These are phyloP conservation scores for Phialophora verrucosa DNA, from an alignment of 2,329 filamentous ascomycete genomes.

Conservation along the genomic window DNA sequence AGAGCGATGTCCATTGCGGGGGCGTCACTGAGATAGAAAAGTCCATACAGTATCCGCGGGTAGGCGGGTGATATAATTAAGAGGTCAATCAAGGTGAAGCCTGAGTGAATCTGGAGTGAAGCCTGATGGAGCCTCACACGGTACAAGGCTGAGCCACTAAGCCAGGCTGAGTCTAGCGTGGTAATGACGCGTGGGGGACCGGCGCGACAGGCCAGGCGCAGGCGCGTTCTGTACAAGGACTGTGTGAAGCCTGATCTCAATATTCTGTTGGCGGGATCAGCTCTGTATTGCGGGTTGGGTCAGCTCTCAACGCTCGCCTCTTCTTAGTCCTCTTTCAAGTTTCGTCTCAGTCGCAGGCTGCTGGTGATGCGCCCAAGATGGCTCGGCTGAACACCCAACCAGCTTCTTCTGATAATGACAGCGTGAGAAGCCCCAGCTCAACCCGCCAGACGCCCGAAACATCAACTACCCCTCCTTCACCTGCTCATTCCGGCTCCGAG, in stretches of 20 bases:
- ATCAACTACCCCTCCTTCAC: constrained; percentile 36
- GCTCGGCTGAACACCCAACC: constrained; percentile 33
- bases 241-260: background rate
- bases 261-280: background rate
- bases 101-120: background rate
- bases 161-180: background rate
- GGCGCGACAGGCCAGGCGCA: constrained; percentile 1
- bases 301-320: background rate
- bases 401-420: constrained; percentile 51
- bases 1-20: background rate
- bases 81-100: background rate
- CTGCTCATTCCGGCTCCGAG: constrained; percentile 58
- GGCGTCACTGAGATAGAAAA: background rate
- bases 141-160: constrained; percentile 8
- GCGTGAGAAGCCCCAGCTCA: constrained; percentile 37
- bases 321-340: background rate
- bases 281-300: background rate
- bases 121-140: background rate
- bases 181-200: constrained; percentile 2
- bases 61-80: background rate
- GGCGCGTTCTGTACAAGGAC: background rate
- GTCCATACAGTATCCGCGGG: background rate
- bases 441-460: constrained; percentile 22
- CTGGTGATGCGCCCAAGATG: constrained; percentile 31
- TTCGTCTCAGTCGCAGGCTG: background rate